Base-by-base conservation (phyloP, 1,284 basidiomycete species). In the Rhodotorula sp. region DNA sequence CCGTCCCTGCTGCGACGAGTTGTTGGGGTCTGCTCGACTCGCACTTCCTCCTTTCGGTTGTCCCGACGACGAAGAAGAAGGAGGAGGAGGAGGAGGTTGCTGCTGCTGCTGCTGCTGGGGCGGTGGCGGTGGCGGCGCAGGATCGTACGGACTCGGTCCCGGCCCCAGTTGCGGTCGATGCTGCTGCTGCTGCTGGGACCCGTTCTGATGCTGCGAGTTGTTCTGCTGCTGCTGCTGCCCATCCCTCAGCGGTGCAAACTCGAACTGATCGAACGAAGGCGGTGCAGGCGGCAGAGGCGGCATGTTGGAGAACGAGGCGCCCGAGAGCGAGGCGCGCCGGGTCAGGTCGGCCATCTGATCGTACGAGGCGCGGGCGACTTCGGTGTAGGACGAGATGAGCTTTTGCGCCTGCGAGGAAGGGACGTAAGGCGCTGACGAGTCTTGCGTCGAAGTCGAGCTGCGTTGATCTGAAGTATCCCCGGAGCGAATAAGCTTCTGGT, bases 311-410 rank as follows among this genome's bases (percentile, higher is more conserved):
- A 74, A 71, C 15, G 39, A 15, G 29, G 61, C 71, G 54, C 75
- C 75, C 0, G 72, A 71, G 10, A 74, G 61, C 14, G 71, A 72
- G 1, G 87, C 88, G 47, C 88, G 84, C 62, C 87, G 83, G 39
- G 88, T 88, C 73, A 89, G 86, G 79, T 90, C 89, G 81, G 87
- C 90, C 87, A 91, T 89, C 80, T 90, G 89, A 75, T 86, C 84
- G 73, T 90, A 84, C 23, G 83, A 83, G 10, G 87, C 87, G 46
- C 86, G 84, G 2, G 88, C 88, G 60, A 90, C 85, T 74, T 86
- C 87, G 65, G 82, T 82, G 77, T 87, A 87, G 62, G 84, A 77
- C 77, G 80, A 84, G 75, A 89, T 86, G 76, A 87, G 85, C 64
- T 86, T 84, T 75, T 87, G 86, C 4, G 86, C 85, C 78, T 87